Base-by-base conservation (phyloP, 257 asterid genomes). In the Solanum virginianum region DNA sequence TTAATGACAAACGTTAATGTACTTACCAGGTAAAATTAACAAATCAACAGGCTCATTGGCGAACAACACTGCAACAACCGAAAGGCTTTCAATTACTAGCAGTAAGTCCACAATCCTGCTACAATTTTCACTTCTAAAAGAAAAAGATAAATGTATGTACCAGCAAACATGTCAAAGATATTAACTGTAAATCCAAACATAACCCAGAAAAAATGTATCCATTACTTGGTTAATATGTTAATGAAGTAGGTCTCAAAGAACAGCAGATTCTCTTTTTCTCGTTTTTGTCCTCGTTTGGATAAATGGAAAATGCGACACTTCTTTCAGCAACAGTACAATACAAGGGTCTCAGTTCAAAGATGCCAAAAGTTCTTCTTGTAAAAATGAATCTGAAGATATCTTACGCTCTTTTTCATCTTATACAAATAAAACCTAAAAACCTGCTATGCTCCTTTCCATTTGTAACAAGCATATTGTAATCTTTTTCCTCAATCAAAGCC, bases 1-100 rank as follows among this genome's bases (percentile, higher is more conserved):
- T 57, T 84, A 45, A 84, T 47, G 80, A n/a, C 70, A 11, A 59
- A 84, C 51, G 62, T 49, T 72, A 39, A 80, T 80, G 82, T 49
- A 70, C 91, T 90, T 84, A 95, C 99, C 99, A 68, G 99, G 99
- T 87, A 97, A 90, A 86, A 95, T 81, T 83, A 97, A 89, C 93
- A 95, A 89, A 87, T 97, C 99, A 66, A 97, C 97, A 45, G 98
- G 98, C 84, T 95, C 97, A 80, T 90, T 88, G 39, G 97, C 95
- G 54, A 91, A 80, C 97, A 97, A 90, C 71, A 97, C 99, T 97
- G 96, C 93, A 90, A 29, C 77, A 51, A 85, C 36, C 80, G 51
- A 71, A 83, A 55, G 16, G 53, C 68, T 22, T 29, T 81, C 54
- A 80, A 18, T 51, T 24, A 77, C 1, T 79, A 79, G 47, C 49